Base-by-base conservation (phyloP, 192 early-diverging fungal species). In the Lobulomyces angularis region DNA sequence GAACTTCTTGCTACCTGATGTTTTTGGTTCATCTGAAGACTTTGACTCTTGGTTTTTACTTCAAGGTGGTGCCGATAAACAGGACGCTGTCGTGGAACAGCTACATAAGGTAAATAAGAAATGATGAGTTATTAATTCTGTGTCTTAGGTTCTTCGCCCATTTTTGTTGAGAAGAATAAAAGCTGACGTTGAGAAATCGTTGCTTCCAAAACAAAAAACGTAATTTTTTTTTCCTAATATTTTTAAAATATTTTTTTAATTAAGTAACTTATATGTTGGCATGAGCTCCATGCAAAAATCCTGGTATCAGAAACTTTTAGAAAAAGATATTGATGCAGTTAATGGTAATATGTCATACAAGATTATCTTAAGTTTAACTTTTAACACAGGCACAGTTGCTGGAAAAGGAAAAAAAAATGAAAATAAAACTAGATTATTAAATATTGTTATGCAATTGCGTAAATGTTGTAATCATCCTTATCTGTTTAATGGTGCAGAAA, bases 281-380 rank as follows among this genome's bases (percentile, higher is more conserved):
- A 67, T 98, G 74, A 81, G 77, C n/a, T 56, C 70, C 22, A 94
- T 94, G 90, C 94, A 98, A 59, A 73, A 83, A 27, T 82, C 80
- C 38, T 94, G 90, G 91, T 98, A 98, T 60, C 81, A 88, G 38
- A 78, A 83, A 35, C 79, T 98, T 22, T 58, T 98, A 2, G 90
- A 94, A 57, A 93, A 94, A 57, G 91, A 96, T 52, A 94, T 96
- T 59, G 88, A 80, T 44, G 89, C 91, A 9, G 83, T 96, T n/a
- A 98, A 96, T 61, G 88, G 82, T 62, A 62, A 29, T 27, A 12
- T 23, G 11, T 12, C 18, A 8, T 8, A n/a, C n/a, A n/a, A n/a
- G n/a, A n/a, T n/a, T n/a, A n/a, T n/a, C n/a, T n/a, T n/a, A n/a
- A n/a, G n/a, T n/a, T n/a, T n/a, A n/a, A n/a, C n/a, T n/a, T n/a